Evolutionary conservation across 2,329 filamentous ascomycete genomes (phyloP), one percentile per base, ranked within the genome.

Genomic region (Monosporascus sp.): DNA sequence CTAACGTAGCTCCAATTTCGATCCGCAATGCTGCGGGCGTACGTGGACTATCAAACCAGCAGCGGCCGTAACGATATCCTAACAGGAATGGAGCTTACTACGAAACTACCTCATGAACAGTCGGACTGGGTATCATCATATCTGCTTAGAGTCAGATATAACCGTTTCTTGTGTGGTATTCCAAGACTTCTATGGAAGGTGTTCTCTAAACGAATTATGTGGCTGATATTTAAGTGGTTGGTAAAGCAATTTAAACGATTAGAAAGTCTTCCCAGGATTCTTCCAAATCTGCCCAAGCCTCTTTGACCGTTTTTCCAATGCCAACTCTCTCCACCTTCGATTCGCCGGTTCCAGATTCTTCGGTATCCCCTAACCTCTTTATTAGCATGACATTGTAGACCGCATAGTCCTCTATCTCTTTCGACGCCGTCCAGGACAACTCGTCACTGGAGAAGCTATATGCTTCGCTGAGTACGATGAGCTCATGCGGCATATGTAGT

Each of bases 381-480:
- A 53, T 34, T 11, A 53, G 43, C 52, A 53, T 53, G n/a, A 45
- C 45, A 24, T 50, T 48, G 44, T 43, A 37, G 14, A 44, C 27
- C 27, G 36, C 24, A 31, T 49, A 48, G 2, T 44, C 20, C 24
- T 34, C 24, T 9, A 27, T 31, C 5, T 34, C 34, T 19, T 37
- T 40, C n/a, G 52, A 53, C 2, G 34, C 46, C 14, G 19, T 26
- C 26, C 44, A 11, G 9, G 36, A 44, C 14, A 47, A 19, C 22
- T 56, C 54, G 2, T 56, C 48, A 7, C 44, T 48, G 17, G 44
- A 47, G 19, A 56, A 56, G 7, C 47, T 24, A 41, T 52, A 56
- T 17, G 48, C 46, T 14, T 51, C 49, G 8, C 51, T 51, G 5
- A 56, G 51, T 8, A 56, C 16, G 8, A 51, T 48, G 36, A 53